phyloP scores from a whole-genome alignment of 495 filamentous ascomycete genomes.

The Pyrenula aspistea region DNA sequence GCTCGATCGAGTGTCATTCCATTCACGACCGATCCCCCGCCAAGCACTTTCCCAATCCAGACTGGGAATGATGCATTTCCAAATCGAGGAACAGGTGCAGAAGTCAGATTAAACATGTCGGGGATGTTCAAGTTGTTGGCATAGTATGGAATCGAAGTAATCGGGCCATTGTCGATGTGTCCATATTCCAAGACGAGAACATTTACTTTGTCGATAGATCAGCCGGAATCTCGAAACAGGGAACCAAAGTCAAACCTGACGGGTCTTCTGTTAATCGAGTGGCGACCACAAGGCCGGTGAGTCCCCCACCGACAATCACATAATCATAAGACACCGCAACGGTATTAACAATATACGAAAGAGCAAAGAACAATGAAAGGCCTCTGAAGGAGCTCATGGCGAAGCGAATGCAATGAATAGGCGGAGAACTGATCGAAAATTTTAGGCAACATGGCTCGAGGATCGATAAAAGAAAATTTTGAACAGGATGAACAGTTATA shows the following conservation, averaged over 20 bases:
- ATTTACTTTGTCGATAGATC: background rate
- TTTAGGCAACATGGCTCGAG: too few species aligned
- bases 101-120: background rate
- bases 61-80: background rate
- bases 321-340: constrained; percentile 28
- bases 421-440: too few species aligned
- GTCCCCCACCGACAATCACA: constrained; percentile 28
- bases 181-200: background rate
- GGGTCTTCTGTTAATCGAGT: constrained; percentile 31
- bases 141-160: background rate
- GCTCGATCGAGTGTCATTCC: constrained; percentile 33
- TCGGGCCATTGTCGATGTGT: background rate
- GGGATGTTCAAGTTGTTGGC: background rate
- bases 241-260: background rate
- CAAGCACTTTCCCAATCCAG: constrained; percentile 15
- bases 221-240: background rate
- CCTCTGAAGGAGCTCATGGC: too few species aligned
- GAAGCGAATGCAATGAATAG: too few species aligned
- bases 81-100: background rate
- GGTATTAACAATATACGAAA: background rate
- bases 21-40: constrained; percentile 36
- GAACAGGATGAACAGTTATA: too few species aligned
- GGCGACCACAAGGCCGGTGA: constrained; percentile 33
- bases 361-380: background rate
- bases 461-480: too few species aligned